Percentiles rank a stretch among this genome's conserved stretches.
Evolutionary conservation across 164 flowering plant genomes (phyloP).

Genomic region (Macadamia tetraphylla): DNA sequence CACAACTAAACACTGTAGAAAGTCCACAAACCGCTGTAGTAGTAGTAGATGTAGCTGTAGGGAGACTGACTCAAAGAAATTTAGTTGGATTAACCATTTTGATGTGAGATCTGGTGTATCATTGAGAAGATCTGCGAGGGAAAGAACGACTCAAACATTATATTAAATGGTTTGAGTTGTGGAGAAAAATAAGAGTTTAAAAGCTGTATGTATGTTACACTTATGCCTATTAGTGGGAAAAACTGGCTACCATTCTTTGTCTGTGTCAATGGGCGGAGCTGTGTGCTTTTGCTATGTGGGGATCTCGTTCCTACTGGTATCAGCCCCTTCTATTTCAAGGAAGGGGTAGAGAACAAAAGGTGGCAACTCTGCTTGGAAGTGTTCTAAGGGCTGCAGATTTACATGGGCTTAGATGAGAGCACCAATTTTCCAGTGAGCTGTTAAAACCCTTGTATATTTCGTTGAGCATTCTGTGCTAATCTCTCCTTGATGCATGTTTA

Average conservation of each 20-base stretch:
- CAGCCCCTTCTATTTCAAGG: too few species aligned
- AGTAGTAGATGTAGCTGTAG: constrained; percentile 21
- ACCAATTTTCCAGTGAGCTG: too few species aligned
- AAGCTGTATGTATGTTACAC: constrained; percentile 13
- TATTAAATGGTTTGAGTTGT: constrained; percentile 9
- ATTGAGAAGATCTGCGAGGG: constrained; percentile 31
- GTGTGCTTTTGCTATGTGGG: too few species aligned
- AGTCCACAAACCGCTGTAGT: constrained; percentile 17
- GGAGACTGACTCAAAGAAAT: constrained; percentile 34
- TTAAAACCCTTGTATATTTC: too few species aligned
- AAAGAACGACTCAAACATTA: constrained; percentile 27
- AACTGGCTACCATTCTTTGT: neutral
- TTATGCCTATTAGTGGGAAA: constrained; percentile 9
- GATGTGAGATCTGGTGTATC: constrained; percentile 30
- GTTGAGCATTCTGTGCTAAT: too few species aligned
- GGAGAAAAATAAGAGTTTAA: constrained; percentile 12
- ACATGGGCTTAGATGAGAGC: too few species aligned
- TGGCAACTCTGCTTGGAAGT: too few species aligned
- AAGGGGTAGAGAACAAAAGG: too few species aligned
- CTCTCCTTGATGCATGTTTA: too few species aligned
- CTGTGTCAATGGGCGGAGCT: too few species aligned
- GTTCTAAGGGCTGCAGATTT: too few species aligned
- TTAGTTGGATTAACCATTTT: constrained; percentile 31
- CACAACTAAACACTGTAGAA: constrained; percentile 39
- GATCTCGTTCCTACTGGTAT: too few species aligned